Percentiles rank a stretch among this genome's conserved stretches.
These are phyloP conservation scores for Fusarium newnesense DNA, from an alignment of 2,329 filamentous ascomycete genomes.

Conservation along the genomic window DNA sequence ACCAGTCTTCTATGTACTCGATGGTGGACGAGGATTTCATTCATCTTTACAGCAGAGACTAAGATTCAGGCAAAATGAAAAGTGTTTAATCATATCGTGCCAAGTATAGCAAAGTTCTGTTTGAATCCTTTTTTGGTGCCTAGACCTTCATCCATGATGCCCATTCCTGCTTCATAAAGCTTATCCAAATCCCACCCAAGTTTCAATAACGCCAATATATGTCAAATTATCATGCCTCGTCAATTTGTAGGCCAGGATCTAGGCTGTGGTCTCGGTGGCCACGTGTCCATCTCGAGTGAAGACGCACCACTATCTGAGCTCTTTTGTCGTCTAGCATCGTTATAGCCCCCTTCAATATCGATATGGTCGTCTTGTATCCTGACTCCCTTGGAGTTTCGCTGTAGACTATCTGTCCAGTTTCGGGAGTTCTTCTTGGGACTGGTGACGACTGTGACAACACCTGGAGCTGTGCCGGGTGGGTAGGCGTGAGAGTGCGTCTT, in stretches of 20 bases:
- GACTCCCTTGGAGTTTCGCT: constrained; percentile 36
- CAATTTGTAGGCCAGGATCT: constrained; percentile 29
- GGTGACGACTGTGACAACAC: constrained; percentile 26
- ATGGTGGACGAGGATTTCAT: not conserved
- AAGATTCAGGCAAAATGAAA: not conserved
- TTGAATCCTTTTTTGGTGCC: not conserved
- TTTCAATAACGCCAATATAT: constrained; percentile 26
- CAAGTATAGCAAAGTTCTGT: constrained; percentile 4
- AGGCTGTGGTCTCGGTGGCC: constrained; percentile 33
- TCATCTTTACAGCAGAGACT: not conserved
- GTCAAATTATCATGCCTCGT: constrained; percentile 10
- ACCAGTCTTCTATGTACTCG: not conserved
- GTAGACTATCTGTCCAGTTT: constrained; percentile 35
- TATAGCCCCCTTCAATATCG: constrained; percentile 33
- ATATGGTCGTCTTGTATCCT: constrained; percentile 41
- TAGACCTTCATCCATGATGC: not conserved
- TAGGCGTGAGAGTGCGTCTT: constrained; percentile 33
- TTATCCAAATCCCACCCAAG: not conserved
- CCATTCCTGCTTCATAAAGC: constrained; percentile 5
- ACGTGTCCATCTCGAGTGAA: constrained; percentile 40
- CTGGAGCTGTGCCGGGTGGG: constrained; percentile 29
- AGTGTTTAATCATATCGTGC: not conserved
- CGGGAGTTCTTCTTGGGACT: constrained; percentile 25
- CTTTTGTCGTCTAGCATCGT: constrained; percentile 27
- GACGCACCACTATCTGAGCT: constrained; percentile 30